Evolutionary conservation across 2,329 filamentous ascomycete species (phyloP).

Genomic region (Colletotrichum ledebouriae): DNA sequence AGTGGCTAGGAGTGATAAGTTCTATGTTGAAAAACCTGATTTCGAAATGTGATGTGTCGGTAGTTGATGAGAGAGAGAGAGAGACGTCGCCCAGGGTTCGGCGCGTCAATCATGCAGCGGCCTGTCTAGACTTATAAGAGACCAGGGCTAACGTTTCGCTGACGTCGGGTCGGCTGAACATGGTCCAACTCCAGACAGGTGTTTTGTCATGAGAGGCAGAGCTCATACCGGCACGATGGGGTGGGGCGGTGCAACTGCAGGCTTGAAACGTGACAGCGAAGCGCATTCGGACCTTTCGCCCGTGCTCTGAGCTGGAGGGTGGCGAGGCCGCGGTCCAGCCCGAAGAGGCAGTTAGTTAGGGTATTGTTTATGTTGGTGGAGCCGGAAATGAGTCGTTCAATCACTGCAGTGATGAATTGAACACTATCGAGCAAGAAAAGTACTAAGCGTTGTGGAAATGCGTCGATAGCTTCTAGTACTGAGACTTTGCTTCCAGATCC

Average conservation of each 20-base stretch:
- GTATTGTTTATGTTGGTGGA: conserved; percentile 1
- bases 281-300: conserved; percentile 33
- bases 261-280: conserved; percentile 38
- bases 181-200: not conserved
- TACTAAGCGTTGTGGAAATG: conserved; percentile 3
- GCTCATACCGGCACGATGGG: conserved; percentile 25
- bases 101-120: conserved; percentile 16
- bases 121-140: conserved; percentile 7
- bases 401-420: not conserved
- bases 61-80: not conserved
- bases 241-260: conserved; percentile 37
- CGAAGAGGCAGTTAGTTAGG: conserved; percentile 32
- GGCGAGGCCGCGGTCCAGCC: conserved; percentile 27
- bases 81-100: not conserved
- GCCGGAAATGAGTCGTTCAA: conserved; percentile 4
- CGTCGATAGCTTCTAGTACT: not conserved
- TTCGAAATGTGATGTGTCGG: conserved; percentile 12
- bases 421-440: not conserved
- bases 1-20: conserved; percentile 16
- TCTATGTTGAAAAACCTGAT: not conserved
- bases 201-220: conserved; percentile 15
- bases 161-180: conserved; percentile 11
- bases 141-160: conserved; percentile 12
- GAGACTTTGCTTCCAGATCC: not conserved
- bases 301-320: conserved; percentile 25